These are phyloP conservation scores for Ophiocordyceps robertsii DNA, from an alignment of 2,329 filamentous ascomycete species.

Conservation along the genomic window DNA sequence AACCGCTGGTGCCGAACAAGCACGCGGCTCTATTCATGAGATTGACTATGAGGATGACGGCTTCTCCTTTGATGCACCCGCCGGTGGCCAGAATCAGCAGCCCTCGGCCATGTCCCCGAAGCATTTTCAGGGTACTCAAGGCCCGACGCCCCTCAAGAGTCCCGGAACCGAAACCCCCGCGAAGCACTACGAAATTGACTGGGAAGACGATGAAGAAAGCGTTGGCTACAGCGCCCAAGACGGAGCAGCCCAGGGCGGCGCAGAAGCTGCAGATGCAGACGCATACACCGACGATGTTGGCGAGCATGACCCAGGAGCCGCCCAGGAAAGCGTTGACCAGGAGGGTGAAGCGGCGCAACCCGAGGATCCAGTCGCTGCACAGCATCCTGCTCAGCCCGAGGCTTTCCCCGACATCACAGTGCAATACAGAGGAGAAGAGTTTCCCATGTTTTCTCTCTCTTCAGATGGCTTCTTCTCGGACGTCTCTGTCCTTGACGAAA, in stretches of 20 bases:
- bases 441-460: constrained; percentile 23
- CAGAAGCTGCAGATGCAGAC: background rate
- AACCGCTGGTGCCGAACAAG: background rate
- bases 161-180: background rate
- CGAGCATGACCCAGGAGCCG: background rate
- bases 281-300: background rate
- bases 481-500: constrained; percentile 24
- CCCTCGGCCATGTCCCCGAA: too few relatives aligned
- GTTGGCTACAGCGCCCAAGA: background rate
- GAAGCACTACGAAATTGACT: constrained; percentile 9
- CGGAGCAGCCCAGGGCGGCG: background rate
- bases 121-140: too few relatives aligned
- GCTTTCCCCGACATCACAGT: constrained; percentile 25
- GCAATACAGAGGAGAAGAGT: constrained; percentile 29
- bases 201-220: constrained; percentile 8
- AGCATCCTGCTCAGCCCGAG: constrained; percentile 4
- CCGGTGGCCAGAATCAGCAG: too few relatives aligned
- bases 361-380: background rate
- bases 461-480: constrained; percentile 31
- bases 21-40: constrained; percentile 14
- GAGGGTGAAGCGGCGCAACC: background rate
- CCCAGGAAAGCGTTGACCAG: background rate
- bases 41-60: constrained; percentile 18
- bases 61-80: background rate
- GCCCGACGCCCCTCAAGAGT: too few relatives aligned